phyloP scores from a whole-genome alignment of 148 eudicot genomes.

The Nepenthes gracilis region DNA sequence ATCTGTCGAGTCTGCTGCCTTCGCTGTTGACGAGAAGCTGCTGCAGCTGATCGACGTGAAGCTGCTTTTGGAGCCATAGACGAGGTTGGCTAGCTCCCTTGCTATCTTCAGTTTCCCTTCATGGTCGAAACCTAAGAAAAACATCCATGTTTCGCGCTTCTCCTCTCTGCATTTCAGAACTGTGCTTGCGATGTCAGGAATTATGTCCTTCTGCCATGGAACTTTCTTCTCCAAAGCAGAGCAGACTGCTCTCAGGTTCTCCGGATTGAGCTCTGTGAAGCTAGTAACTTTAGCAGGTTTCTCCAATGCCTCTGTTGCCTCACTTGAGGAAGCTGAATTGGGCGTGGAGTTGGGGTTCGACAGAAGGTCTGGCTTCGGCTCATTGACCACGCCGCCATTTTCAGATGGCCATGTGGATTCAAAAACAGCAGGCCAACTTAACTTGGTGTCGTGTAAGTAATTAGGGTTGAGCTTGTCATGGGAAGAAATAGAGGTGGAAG shows the following conservation, averaged over 20 bases:
- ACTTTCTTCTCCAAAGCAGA: slow-evolving; percentile 49
- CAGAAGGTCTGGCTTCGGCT: slow-evolving; percentile 52
- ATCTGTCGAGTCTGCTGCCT: too few species aligned
- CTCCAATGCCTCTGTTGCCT: slow-evolving; percentile 34
- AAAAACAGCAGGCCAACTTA: slow-evolving; percentile 35
- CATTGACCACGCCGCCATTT: slow-evolving; percentile 26
- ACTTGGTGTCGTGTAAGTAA: slow-evolving; percentile 14
- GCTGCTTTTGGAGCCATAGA: slow-evolving; percentile 34
- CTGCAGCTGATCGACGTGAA: slow-evolving; percentile 22
- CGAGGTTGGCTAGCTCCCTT: slow-evolving; percentile 38
- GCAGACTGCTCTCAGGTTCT: slow-evolving; percentile 30
- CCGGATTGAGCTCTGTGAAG: slow-evolving; percentile 37
- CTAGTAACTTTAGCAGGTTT: slow-evolving; percentile 2
- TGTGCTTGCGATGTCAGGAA: slow-evolving; percentile 37
- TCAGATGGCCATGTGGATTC: slow-evolving; percentile 26
- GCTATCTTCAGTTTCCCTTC: slow-evolving; percentile 36
- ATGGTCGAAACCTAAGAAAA: slow-evolving; percentile 39
- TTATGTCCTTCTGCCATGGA: slow-evolving; percentile 63
- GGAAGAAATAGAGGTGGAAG: slow-evolving; percentile 51
- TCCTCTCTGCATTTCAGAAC: slow-evolving; percentile 34
- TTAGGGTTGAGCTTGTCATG: slow-evolving; percentile 14
- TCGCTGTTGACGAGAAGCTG: too few species aligned
- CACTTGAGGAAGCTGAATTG: slow-evolving; percentile 80
- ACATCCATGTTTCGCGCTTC: slow-evolving; percentile 50
- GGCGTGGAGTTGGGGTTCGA: slow-evolving; percentile 86